Base-by-base conservation (phyloP, 495 filamentous ascomycete species). In the Penicilliopsis zonata region DNA sequence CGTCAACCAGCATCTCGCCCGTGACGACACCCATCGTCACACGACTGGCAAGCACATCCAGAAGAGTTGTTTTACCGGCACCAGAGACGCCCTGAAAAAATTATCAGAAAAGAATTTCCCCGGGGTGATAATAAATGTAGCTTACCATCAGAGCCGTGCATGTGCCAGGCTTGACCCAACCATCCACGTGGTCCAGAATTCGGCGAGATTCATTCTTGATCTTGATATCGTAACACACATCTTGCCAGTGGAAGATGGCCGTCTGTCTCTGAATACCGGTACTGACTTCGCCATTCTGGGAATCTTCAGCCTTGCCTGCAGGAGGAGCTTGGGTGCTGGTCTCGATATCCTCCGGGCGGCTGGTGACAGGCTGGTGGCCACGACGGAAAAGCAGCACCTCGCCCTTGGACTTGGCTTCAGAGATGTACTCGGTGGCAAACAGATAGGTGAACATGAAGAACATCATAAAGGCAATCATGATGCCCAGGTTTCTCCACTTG, bases 161-260 rank as follows among this genome's bases (percentile, higher is more conserved):
- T 15, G 67, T 75, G 4, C 78, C 78, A 6, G 78, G 78, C 36
- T 69, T 70, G 10, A 82, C 72, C 53, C 66, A 80, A 19, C 78
- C 78, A 36, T 71, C 65, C 8, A 82, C 72, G 41, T 78, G 59
- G 20, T 77, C 61, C 1, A 84, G 56, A 28, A 84, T 62, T 17
- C 65, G 64, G 18, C 71, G 65, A 19, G 72, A 57, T 18, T 72
- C 69, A 15, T 57, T 65, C 42, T 78, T 67, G 49, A 71, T 70
- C 15, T 73, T 71, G 29, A 84, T 76, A 10, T 71, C 71, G 46
- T 86, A 88, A 47, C 70, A 75, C 16, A 92, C 71, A 39, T 80
- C 68, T 46, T 84, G 72, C 80, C 79, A 88, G n/a, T 82, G 83
- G 48, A 88, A 75, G 31, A 88, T 73, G 30, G 79, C 78, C 9